These are phyloP conservation scores for Aspergillus heteromorphus DNA, from an alignment of 495 filamentous ascomycete species.

Conservation along the genomic window DNA sequence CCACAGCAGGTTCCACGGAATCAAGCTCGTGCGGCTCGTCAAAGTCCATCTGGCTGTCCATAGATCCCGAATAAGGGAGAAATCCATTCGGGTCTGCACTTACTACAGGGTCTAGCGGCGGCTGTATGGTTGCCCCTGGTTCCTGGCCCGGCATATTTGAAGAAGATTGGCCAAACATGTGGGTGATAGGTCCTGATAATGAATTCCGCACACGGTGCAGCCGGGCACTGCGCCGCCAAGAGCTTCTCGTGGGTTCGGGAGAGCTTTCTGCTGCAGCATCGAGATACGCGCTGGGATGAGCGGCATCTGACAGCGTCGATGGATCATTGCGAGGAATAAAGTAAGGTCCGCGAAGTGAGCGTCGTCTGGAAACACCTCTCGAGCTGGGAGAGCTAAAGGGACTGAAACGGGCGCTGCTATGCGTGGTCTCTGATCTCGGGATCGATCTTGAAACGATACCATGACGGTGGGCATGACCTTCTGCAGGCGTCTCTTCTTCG, in stretches of 20 bases:
- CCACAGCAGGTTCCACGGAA: slow-evolving; percentile 33
- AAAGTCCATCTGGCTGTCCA: slow-evolving; percentile 42
- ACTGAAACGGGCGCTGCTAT: slow-evolving; percentile 38
- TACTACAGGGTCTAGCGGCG: slow-evolving; percentile 15
- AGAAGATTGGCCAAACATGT: slow-evolving; percentile 41
- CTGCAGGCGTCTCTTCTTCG: slow-evolving; percentile 44
- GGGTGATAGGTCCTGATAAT: slow-evolving; percentile 38
- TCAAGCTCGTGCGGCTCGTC: slow-evolving; percentile 40
- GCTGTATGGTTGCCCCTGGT: slow-evolving; percentile 16
- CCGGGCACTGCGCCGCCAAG: slow-evolving; percentile 41
- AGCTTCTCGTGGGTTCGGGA: slow-evolving; percentile 29
- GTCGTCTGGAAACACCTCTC: slow-evolving; percentile 35
- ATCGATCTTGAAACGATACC: slow-evolving; percentile 36
- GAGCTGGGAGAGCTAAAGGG: slow-evolving; percentile 38
- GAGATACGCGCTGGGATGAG: slow-evolving; percentile 18
- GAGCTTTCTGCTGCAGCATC: slow-evolving; percentile 20
- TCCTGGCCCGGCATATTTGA: slow-evolving; percentile 14
- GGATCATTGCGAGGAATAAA: slow-evolving; percentile 35
- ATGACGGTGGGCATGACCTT: slow-evolving; percentile 47
- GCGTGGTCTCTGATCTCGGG: slow-evolving; percentile 32
- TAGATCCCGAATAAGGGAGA: slow-evolving; percentile 30
- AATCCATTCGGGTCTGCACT: slow-evolving; percentile 21
- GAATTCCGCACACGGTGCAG: slow-evolving; percentile 42
- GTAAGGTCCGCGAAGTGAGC: slow-evolving; percentile 33
- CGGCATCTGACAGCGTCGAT: slow-evolving; percentile 21